Conservation (phyloP, 306 rosid species). For the Fagus sylvatica region DNA sequence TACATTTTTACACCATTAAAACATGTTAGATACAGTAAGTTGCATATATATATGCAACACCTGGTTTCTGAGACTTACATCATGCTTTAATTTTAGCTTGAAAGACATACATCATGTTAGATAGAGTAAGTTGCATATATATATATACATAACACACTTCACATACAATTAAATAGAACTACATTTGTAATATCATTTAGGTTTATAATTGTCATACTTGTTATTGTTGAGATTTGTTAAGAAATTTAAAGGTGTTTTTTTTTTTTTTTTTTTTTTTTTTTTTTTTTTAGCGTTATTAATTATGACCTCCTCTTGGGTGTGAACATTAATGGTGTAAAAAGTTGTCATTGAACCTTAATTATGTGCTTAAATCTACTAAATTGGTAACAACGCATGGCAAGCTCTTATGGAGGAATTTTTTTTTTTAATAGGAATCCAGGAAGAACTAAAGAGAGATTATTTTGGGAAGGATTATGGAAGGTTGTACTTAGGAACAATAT, state of each 20-base stretch:
- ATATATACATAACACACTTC: neutral
- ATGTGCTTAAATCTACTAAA: neutral
- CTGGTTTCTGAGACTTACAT: neutral
- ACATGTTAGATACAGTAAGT: neutral
- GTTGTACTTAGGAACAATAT: too few relatives aligned
- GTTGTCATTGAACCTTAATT: neutral
- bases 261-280: neutral
- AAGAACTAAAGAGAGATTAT: too few relatives aligned
- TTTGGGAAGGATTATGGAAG: too few relatives aligned
- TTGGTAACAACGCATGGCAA: neutral
- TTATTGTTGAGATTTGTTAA: neutral
- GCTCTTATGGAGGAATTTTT: neutral
- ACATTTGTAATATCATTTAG: neutral
- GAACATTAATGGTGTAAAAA: neutral
- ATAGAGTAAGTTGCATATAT: neutral
- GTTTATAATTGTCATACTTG: neutral
- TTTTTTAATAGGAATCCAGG: neutral
- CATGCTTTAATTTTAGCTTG: too few relatives aligned
- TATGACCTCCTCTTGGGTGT: neutral
- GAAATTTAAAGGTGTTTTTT: too few relatives aligned
- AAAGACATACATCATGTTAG: neutral
- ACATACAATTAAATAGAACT: neutral
- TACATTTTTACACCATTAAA: conserved; percentile 27
- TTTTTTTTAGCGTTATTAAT: neutral
- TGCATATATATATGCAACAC: too few relatives aligned